Conservation (phyloP, 441 rosid genomes). For the Gossypium gossypioides region DNA sequence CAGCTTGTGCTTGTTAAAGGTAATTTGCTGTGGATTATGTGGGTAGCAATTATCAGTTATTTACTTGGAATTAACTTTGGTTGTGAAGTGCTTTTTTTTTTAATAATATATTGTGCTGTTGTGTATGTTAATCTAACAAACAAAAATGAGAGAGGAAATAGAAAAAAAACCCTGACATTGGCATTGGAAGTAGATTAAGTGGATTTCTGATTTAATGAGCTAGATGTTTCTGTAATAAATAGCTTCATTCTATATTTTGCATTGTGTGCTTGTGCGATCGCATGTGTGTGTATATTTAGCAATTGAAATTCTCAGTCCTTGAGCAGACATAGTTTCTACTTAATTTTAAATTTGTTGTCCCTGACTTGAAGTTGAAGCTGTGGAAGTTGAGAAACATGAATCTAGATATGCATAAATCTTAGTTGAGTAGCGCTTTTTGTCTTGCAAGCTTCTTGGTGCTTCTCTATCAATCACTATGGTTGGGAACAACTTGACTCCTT, state of each 20-base stretch:
- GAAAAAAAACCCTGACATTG: not conserved
- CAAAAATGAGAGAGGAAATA: not conserved
- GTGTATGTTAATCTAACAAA: not conserved
- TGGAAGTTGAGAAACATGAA: not conserved
- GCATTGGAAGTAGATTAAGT: not conserved
- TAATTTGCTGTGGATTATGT: constrained; percentile 21
- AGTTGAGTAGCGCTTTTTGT: not conserved
- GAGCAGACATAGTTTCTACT: not conserved
- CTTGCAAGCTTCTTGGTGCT: constrained; percentile 1
- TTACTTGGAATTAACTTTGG: not conserved
- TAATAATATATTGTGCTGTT: not conserved
- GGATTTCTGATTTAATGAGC: not conserved
- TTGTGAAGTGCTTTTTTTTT: not conserved
- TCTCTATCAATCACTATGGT: not conserved
- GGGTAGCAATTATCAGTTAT: constrained; percentile 1
- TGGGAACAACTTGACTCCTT: not conserved
- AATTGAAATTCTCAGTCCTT: not conserved
- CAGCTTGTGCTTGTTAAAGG: constrained; percentile 55
- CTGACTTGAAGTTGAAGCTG: not conserved
- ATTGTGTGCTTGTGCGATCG: no score
- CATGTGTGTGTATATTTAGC: not conserved
- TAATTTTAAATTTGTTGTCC: not conserved
- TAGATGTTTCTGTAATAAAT: not conserved
- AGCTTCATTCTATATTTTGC: not conserved
- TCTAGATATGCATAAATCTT: not conserved